Evolutionary conservation across 306 rosid genomes (phyloP).

Genomic region (Canavalia gladiata): DNA sequence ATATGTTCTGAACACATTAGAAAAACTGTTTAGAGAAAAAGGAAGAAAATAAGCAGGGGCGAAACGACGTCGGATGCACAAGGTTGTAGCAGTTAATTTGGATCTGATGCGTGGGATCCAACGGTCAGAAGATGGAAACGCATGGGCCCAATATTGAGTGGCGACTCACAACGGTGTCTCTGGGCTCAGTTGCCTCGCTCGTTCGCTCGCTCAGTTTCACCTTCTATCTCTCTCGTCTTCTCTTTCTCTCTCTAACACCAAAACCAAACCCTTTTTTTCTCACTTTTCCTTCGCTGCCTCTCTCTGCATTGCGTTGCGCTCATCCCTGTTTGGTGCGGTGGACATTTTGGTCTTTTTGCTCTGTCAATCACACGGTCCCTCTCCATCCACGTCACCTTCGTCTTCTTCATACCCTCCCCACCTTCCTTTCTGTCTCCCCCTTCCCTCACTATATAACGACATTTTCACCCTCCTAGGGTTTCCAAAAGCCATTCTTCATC

Average conservation of each 20-base stretch:
- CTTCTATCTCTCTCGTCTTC: slow-evolving; percentile 49
- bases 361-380: slow-evolving; percentile 64
- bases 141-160: slow-evolving; percentile 26
- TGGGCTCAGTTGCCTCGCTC: slow-evolving; percentile 28
- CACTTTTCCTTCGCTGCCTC: slow-evolving; percentile 42
- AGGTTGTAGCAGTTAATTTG: slow-evolving; percentile 26
- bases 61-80: slow-evolving; percentile 26
- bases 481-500: slow-evolving; percentile 40
- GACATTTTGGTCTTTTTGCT: slow-evolving; percentile 72
- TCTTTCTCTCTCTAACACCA: slow-evolving; percentile 33
- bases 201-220: slow-evolving; percentile 48
- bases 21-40: too few relatives aligned
- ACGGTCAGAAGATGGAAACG: neutral
- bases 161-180: slow-evolving; percentile 38
- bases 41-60: too few relatives aligned
- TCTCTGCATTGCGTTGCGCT: slow-evolving; percentile 41
- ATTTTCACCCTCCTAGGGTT: slow-evolving; percentile 70
- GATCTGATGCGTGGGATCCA: slow-evolving; percentile 35
- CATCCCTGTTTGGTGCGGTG: slow-evolving; percentile 53
- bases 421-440: slow-evolving; percentile 53
- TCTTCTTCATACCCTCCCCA: slow-evolving; percentile 49
- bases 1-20: too few relatives aligned
- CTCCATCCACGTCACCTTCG: slow-evolving; percentile 70
- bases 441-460: slow-evolving; percentile 45
- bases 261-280: slow-evolving; percentile 36